Evolutionary conservation across 2,329 filamentous ascomycete species (phyloP).

Genomic region (Aschersonia sp.): DNA sequence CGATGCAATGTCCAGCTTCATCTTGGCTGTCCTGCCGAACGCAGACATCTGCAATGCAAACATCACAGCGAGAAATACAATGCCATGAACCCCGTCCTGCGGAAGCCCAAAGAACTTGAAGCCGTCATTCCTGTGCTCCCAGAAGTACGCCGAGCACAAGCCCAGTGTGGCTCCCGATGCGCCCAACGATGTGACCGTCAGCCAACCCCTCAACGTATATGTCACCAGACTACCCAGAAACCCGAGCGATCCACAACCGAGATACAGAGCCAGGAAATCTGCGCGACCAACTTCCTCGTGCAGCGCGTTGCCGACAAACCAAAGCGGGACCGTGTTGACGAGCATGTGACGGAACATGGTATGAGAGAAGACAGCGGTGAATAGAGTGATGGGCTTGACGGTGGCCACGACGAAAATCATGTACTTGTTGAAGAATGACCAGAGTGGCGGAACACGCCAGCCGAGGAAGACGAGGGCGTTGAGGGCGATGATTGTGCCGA

Average conservation of each 20-base stretch:
- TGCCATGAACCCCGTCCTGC: constrained; percentile 39
- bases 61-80: constrained; percentile 37
- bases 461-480: constrained; percentile 42
- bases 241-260: constrained; percentile 41
- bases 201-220: constrained; percentile 29
- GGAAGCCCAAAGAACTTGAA: constrained; percentile 44
- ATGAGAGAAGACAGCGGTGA: constrained; percentile 59
- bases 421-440: constrained; percentile 53
- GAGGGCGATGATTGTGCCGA: constrained; percentile 43
- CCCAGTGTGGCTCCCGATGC: constrained; percentile 52
- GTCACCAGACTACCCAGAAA: constrained; percentile 42
- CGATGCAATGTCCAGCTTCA: constrained; percentile 34
- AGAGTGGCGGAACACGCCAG: constrained; percentile 53
- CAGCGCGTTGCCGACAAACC: constrained; percentile 49
- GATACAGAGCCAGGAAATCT: constrained; percentile 53
- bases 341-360: constrained; percentile 44
- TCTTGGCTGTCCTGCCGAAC: constrained; percentile 25
- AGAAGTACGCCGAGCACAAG: constrained; percentile 46
- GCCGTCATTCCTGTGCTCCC: constrained; percentile 39
- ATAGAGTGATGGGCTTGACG: constrained; percentile 44
- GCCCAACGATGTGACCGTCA: constrained; percentile 43
- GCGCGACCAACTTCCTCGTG: constrained; percentile 59
- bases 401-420: constrained; percentile 51
- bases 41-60: constrained; percentile 34
- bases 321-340: constrained; percentile 51